Evolutionary conservation across 257 asterid genomes (phyloP).

Genomic region (Solanum chiquidenum): DNA sequence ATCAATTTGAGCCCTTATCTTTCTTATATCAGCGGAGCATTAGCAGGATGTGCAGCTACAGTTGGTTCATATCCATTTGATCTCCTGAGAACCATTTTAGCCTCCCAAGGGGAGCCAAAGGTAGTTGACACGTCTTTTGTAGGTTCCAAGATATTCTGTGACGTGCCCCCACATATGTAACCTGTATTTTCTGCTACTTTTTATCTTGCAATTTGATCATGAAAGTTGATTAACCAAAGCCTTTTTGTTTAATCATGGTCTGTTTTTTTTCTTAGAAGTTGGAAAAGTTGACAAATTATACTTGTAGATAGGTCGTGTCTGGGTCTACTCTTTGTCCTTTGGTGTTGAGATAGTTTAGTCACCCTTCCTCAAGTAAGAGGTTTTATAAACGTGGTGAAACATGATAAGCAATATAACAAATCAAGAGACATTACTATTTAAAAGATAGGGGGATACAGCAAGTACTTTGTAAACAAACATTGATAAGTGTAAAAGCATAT

Average conservation of each 20-base stretch:
- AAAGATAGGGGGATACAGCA: neutral
- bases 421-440: neutral
- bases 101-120: slow-evolving; percentile 99
- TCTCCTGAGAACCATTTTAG: slow-evolving; percentile 86
- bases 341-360: neutral
- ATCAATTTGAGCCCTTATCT: slow-evolving; percentile 65
- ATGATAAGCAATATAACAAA: neutral
- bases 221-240: neutral
- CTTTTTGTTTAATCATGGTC: neutral
- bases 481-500: neutral
- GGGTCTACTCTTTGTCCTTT: neutral
- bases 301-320: neutral
- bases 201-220: neutral
- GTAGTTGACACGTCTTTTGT: slow-evolving; percentile 13
- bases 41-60: slow-evolving; percentile 96
- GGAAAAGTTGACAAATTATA: neutral
- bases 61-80: slow-evolving; percentile 95
- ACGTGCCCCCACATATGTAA: neutral
- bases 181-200: neutral
- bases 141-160: neutral
- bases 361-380: neutral
- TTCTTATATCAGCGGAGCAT: slow-evolving; percentile 79
- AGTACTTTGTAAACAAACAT: neutral
- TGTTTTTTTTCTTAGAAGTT: neutral
- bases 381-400: neutral